Evolutionary conservation across 371 early-diverging fungal genomes (phyloP).

Genomic region (Apophysomyces variabilis): DNA sequence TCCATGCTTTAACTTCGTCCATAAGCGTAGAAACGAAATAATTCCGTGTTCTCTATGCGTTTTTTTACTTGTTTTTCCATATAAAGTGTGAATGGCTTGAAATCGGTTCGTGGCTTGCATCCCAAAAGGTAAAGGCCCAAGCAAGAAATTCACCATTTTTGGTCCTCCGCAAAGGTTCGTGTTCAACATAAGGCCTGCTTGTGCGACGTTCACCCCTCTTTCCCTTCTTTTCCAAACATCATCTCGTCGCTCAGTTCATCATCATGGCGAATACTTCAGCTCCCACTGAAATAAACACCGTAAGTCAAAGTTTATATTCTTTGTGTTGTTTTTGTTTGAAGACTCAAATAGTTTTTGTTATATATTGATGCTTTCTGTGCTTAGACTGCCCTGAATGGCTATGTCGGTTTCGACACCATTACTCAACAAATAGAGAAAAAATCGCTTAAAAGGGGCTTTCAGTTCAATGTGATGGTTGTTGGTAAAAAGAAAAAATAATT

Average conservation of each 20-base stretch:
- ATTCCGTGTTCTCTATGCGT: no score
- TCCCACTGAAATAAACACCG: background rate
- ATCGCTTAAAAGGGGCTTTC: conserved; percentile 92
- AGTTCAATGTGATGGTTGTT: conserved; percentile 94
- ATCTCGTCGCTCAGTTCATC: conserved; percentile 6
- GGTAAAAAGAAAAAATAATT: conserved; percentile 52
- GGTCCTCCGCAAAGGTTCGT: background rate
- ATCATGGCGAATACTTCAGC: background rate
- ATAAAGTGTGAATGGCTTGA: background rate
- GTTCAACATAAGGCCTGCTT: conserved; percentile 10
- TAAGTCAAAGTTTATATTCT: background rate
- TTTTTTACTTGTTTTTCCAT: no score
- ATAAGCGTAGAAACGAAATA: background rate
- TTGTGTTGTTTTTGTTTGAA: no score
- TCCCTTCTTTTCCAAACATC: conserved; percentile 10
- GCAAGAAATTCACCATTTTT: background rate
- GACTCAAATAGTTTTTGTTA: background rate
- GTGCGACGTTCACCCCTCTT: conserved; percentile 11
- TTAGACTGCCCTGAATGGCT: conserved; percentile 68
- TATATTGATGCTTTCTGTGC: background rate
- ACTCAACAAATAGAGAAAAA: conserved; percentile 93
- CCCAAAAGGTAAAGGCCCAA: no score
- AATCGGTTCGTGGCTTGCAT: background rate
- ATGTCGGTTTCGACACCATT: conserved; percentile 96
- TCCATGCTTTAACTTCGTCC: background rate